Conservation (phyloP, 768 basidiomycete species). For the Suillus subluteus region DNA sequence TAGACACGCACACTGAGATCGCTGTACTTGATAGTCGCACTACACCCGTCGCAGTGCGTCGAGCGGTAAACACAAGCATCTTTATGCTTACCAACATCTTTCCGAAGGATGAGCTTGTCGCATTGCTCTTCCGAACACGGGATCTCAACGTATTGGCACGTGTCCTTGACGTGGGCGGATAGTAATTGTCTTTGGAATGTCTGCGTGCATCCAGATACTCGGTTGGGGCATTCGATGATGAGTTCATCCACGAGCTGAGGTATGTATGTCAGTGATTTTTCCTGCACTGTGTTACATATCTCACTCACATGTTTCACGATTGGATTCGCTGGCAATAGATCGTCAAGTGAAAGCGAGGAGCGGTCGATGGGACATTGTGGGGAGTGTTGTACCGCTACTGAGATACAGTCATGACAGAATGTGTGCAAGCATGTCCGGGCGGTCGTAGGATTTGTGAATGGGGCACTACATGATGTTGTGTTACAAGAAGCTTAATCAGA, state of each 20-base stretch:
- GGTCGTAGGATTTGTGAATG: constrained; percentile 77
- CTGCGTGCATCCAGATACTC: constrained; percentile 58
- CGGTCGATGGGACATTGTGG: constrained; percentile 86
- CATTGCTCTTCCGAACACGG: constrained; percentile 55
- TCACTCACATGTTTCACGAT: constrained; percentile 62
- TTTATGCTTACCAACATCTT: constrained; percentile 48
- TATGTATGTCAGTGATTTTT: constrained; percentile 11
- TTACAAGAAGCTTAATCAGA: background rate
- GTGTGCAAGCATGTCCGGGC: constrained; percentile 77
- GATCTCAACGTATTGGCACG: constrained; percentile 61
- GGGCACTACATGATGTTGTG: constrained; percentile 45
- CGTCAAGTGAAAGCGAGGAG: constrained; percentile 58
- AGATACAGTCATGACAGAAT: constrained; percentile 84
- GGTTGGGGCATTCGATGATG: constrained; percentile 69
- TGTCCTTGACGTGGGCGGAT: constrained; percentile 60
- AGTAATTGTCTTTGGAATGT: constrained; percentile 71
- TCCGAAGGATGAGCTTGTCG: constrained; percentile 44
- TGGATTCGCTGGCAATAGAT: constrained; percentile 69
- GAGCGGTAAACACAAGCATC: constrained; percentile 40
- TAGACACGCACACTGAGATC: constrained; percentile 42
- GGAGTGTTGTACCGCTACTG: constrained; percentile 71
- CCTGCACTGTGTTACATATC: constrained; percentile 11
- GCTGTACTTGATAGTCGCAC: constrained; percentile 34
- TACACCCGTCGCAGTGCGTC: constrained; percentile 45
- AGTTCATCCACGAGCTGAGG: constrained; percentile 83